Percentiles rank a stretch among this genome's conserved stretches.
Conservation (phyloP, 2,329 filamentous ascomycete species). For the Aureobasidium vineae region DNA sequence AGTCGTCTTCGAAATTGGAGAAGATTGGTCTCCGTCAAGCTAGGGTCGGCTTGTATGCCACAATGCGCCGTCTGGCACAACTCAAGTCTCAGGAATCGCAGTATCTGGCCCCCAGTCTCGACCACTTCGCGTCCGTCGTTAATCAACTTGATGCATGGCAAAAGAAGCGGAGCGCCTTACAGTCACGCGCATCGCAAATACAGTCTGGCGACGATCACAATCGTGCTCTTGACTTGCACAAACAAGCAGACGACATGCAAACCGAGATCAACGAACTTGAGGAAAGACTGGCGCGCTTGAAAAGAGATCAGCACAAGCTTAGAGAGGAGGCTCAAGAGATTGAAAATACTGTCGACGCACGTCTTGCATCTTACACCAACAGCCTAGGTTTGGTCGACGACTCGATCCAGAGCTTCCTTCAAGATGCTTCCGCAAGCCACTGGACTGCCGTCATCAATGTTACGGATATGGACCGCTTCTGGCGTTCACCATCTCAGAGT, state of each 20-base stretch:
- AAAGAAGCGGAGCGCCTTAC: slow-evolving; percentile 55
- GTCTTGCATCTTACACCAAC: slow-evolving; percentile 68
- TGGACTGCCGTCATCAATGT: slow-evolving; percentile 9
- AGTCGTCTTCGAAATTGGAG: slow-evolving; percentile 48
- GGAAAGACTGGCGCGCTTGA: slow-evolving; percentile 60
- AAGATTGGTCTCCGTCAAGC: slow-evolving; percentile 60
- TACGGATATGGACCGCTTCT: slow-evolving; percentile 30
- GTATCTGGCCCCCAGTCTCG: slow-evolving; percentile 57
- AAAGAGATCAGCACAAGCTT: slow-evolving; percentile 59
- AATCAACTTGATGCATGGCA: slow-evolving; percentile 59
- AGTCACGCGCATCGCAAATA: slow-evolving; percentile 56
- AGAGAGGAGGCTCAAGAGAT: slow-evolving; percentile 61
- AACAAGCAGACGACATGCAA: slow-evolving; percentile 55
- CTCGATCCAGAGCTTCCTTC: slow-evolving; percentile 60
- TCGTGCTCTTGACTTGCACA: slow-evolving; percentile 52
- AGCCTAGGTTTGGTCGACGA: slow-evolving; percentile 65
- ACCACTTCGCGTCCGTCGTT: slow-evolving; percentile 58
- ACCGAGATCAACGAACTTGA: slow-evolving; percentile 65
- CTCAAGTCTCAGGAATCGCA: slow-evolving; percentile 68
- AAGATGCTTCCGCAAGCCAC: slow-evolving; percentile 26
- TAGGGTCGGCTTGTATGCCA: slow-evolving; percentile 61
- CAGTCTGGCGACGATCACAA: slow-evolving; percentile 58
- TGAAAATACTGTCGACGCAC: slow-evolving; percentile 65
- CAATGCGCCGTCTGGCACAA: slow-evolving; percentile 62
- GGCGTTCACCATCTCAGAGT: slow-evolving; percentile 60